Evolutionary conservation across 1,139 yeast genomes (phyloP), one percentile per base, ranked within the genome.

Genomic region (Pichia sp.): DNA sequence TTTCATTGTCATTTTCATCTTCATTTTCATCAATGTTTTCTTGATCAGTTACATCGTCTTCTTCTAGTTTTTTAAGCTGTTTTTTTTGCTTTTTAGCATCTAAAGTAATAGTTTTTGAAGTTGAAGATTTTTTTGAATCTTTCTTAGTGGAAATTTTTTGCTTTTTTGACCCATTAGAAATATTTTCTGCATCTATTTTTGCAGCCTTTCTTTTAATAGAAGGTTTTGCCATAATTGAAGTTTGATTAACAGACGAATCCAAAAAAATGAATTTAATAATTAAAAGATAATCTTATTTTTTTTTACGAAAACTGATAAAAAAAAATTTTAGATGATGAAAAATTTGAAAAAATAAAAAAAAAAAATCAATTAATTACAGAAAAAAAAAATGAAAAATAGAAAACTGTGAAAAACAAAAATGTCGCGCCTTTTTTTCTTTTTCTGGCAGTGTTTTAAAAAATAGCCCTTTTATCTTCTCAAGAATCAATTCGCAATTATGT

Each of bases 1-100:
- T 16, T 16, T 59, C 66, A 10, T 57, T 62, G 16, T 63, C 70
- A 12, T 36, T 49, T 20, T 29, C 35, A 29, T 42, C 41, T 27
- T 40, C 37, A 10, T n/a, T 30, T 24, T 22, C 22, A 11, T n/a
- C 25, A 8, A 11, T 20, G 20, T 23, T n/a, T 25, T 34, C 36
- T 12, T 39, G 22, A 9, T 37, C 30, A 32, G 35, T 6, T 32
- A 22, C 26, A 11, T 25, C 10, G 8, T 16, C 26, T 28, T 16
- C 12, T 11, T 11, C 22, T 11, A n/a, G 12, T 30, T 30, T 22
- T 25, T 35, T 32, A n/a, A 37, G 24, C 11, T 38, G 28, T n/a
- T 25, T 43, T 24, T 8, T 33, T 35, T 33, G 37, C 11, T 41
- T 37, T 33, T 40, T 41, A 20, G 49, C 44, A 29, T 51, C 50